phyloP scores from a whole-genome alignment of 139 green algal species.

The Trebouxia sp. region DNA sequence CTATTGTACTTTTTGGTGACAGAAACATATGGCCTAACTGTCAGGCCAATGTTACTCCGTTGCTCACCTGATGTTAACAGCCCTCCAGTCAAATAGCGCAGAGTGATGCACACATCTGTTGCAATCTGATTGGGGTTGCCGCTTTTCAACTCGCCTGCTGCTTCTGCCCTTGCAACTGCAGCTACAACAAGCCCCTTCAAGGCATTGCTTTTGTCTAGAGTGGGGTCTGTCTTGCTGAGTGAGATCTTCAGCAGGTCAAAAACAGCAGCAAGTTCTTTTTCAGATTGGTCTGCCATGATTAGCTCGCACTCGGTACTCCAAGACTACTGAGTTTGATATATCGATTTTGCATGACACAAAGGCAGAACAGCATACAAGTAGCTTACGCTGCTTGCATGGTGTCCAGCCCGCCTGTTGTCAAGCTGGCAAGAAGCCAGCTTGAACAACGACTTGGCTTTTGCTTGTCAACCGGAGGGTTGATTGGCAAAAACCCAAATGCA shows the following conservation, averaged over 20 bases:
- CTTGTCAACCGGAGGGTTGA: constrained; percentile 24
- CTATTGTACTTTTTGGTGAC: constrained; percentile 25
- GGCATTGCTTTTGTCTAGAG: constrained; percentile 26
- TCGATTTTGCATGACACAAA: constrained; percentile 19
- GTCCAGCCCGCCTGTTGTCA: constrained; percentile 22
- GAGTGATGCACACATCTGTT: constrained; percentile 27
- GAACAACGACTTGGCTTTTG: constrained; percentile 23
- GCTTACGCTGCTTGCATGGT: constrained; percentile 13
- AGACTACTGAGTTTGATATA: constrained; percentile 10
- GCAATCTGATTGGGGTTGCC: constrained; percentile 26
- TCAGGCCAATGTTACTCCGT: constrained; percentile 11
- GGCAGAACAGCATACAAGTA: constrained; percentile 18
- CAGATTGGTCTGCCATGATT: constrained; percentile 14
- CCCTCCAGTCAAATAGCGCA: constrained; percentile 15
- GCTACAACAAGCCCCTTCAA: constrained; percentile 26
- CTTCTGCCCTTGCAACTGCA: constrained; percentile 19
- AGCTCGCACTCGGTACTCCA: constrained; percentile 19
- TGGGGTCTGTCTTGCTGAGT: constrained; percentile 17
- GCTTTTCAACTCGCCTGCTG: constrained; percentile 18
- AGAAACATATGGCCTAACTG: constrained; percentile 24
- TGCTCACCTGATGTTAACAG: constrained; percentile 3
- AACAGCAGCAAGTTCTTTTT: constrained; percentile 19
- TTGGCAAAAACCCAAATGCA: constrained; percentile 24
- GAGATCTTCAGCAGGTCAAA: constrained; percentile 22
- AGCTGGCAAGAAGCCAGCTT: constrained; percentile 26